A percentile compares a stretch with the other conserved stretches of the same genome.
phyloP scores from a whole-genome alignment of 768 basidiomycete genomes.

The Tephrocybe sp. region DNA sequence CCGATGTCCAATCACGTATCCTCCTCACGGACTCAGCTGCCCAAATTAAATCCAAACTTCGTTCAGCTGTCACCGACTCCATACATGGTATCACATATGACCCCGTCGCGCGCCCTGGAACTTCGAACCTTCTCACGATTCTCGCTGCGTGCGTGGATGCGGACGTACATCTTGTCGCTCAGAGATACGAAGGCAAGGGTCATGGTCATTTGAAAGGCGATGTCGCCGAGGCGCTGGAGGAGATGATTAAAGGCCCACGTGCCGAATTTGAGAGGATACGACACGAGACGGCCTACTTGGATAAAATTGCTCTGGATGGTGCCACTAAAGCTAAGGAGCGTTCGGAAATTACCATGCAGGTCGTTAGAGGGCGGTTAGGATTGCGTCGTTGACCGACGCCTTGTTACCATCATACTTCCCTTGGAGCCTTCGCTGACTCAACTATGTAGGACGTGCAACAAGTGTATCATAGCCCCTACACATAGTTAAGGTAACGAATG shows the following conservation, averaged over 20 bases:
- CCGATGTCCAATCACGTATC: constrained; percentile 76
- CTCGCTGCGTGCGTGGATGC: constrained; percentile 68
- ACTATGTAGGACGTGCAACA: too few relatives aligned
- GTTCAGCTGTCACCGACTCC: constrained; percentile 84
- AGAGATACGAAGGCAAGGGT: constrained; percentile 48
- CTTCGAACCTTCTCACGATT: constrained; percentile 78
- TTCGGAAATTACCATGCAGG: constrained; percentile 61
- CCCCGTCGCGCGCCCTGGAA: constrained; percentile 74
- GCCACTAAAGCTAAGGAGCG: constrained; percentile 55
- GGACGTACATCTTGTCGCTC: constrained; percentile 41
- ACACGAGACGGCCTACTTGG: constrained; percentile 57
- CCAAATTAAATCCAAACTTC: constrained; percentile 68
- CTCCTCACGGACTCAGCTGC: constrained; percentile 72
- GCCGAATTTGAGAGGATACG: constrained; percentile 65
- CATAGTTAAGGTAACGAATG: too few relatives aligned
- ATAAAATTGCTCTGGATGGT: constrained; percentile 60
- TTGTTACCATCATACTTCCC: too few relatives aligned
- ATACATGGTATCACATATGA: constrained; percentile 75
- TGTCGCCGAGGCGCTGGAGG: constrained; percentile 71
- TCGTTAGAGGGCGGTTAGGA: constrained; percentile 71
- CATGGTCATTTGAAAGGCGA: constrained; percentile 72
- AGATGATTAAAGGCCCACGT: constrained; percentile 61
- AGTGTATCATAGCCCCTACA: too few relatives aligned
- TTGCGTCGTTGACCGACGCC: constrained; percentile 18
- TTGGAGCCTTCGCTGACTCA: too few relatives aligned